These are phyloP conservation scores for Hyphodiscus hymeniophilus DNA, from an alignment of 495 filamentous ascomycete genomes.

Conservation along the genomic window DNA sequence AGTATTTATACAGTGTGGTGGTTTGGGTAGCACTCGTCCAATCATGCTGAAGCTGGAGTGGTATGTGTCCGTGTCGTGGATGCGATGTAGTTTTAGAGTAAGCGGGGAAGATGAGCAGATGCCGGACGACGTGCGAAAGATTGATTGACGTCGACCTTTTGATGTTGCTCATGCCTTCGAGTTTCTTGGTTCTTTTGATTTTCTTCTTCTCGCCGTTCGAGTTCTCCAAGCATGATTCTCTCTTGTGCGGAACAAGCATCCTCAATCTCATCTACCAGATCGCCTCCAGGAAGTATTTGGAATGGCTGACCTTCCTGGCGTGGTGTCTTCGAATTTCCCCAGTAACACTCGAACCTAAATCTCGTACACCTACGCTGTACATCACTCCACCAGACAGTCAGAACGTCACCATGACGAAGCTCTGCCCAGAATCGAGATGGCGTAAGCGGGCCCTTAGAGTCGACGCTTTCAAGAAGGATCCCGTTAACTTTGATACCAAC, in stretches of 20 bases:
- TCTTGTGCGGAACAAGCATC: conserved; percentile 10
- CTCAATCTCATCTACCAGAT: conserved; percentile 13
- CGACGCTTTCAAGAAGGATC: conserved; percentile 41
- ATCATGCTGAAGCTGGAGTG: neutral
- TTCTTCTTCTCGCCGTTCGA: conserved; percentile 4
- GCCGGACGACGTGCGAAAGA: conserved; percentile 5
- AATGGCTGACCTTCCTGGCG: conserved; percentile 6
- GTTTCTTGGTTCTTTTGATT: conserved; percentile 5
- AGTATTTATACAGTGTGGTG: conserved; percentile 11
- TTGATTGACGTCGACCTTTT: conserved; percentile 1
- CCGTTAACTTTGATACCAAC: conserved; percentile 68
- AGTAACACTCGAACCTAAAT: conserved; percentile 45
- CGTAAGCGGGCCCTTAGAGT: conserved; percentile 30
- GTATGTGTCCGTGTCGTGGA: neutral
- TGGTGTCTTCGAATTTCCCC: conserved; percentile 37
- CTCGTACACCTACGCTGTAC: conserved; percentile 36
- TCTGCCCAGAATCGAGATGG: conserved; percentile 52
- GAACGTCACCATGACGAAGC: conserved; percentile 63
- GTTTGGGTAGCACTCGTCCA: neutral
- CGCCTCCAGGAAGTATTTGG: neutral
- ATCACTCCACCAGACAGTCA: conserved; percentile 48
- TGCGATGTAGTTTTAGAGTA: neutral
- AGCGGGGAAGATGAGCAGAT: neutral
- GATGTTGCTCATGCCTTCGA: conserved; percentile 5
- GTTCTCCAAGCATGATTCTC: conserved; percentile 5